phyloP scores from a whole-genome alignment of 2,329 filamentous ascomycete species.

The Aspergillus candidus region DNA sequence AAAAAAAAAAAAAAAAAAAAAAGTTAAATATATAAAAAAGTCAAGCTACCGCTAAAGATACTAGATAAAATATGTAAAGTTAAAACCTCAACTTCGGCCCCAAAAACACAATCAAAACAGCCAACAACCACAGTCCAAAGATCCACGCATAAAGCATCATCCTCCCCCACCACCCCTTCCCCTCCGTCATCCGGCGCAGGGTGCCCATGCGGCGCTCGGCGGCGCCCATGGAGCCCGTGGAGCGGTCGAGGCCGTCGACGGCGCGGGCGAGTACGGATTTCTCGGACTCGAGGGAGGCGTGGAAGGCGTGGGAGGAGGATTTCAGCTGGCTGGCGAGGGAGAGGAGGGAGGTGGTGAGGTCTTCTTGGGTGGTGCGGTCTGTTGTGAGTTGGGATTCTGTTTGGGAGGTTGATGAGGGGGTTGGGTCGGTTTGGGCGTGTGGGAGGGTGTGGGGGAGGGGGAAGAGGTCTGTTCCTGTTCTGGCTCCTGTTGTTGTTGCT shows the following conservation, averaged over 20 bases:
- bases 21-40: neutral
- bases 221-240: conserved; percentile 66
- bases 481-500: conserved; percentile 1
- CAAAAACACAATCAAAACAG: conserved; percentile 75
- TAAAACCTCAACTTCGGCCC: conserved; percentile 83
- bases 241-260: conserved; percentile 69
- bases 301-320: conserved; percentile 65
- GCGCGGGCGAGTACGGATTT: conserved; percentile 67
- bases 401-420: conserved; percentile 11
- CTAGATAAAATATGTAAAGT: conserved; percentile 1
- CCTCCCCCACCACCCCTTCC: conserved; percentile 77
- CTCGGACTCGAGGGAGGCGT: conserved; percentile 64
- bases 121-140: conserved; percentile 69
- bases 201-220: conserved; percentile 72
- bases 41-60: neutral
- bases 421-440: conserved; percentile 1
- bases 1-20: too few relatives aligned
- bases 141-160: conserved; percentile 82
- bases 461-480: neutral
- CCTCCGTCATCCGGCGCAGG: conserved; percentile 75
- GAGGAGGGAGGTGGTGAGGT: conserved; percentile 73
- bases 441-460: conserved; percentile 6
- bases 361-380: conserved; percentile 76
- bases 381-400: conserved; percentile 69
- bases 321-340: conserved; percentile 74